These are phyloP conservation scores for Zygoascus meyerae DNA, from an alignment of 1,139 yeast genomes.

Conservation along the genomic window DNA sequence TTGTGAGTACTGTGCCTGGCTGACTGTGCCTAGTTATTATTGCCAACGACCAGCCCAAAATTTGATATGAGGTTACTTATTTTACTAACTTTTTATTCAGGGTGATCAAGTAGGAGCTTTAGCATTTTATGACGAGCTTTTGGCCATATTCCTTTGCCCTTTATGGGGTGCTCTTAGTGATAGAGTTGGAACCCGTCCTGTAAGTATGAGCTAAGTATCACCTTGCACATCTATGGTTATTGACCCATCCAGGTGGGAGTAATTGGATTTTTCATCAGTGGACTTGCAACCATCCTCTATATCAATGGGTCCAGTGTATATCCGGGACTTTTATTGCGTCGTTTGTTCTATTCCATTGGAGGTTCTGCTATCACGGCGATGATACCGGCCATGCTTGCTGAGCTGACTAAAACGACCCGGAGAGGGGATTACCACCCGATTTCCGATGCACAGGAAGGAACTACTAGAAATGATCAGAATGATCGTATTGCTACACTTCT, in stretches of 20 bases:
- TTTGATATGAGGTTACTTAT: background rate
- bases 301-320: conserved; percentile 41
- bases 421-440: too few relatives aligned
- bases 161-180: conserved; percentile 61
- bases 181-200: conserved; percentile 53
- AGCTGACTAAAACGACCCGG: conserved; percentile 33
- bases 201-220: conserved; percentile 22
- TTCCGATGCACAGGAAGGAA: too few relatives aligned
- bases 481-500: conserved; percentile 15
- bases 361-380: conserved; percentile 44
- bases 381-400: conserved; percentile 50
- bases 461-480: conserved; percentile 9
- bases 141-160: conserved; percentile 53
- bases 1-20: conserved; percentile 25
- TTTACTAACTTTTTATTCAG: conserved; percentile 8
- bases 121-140: conserved; percentile 59
- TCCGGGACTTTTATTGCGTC: conserved; percentile 47
- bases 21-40: too few relatives aligned
- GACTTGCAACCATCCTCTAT: conserved; percentile 45
- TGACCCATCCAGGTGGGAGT: conserved; percentile 29
- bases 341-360: conserved; percentile 58
- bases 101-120: conserved; percentile 56
- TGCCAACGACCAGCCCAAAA: background rate
- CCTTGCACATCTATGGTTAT: background rate
- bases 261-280: conserved; percentile 44